Evolutionary conservation across 305 asterid genomes (phyloP).

Genomic region (Fraxinus albicans): DNA sequence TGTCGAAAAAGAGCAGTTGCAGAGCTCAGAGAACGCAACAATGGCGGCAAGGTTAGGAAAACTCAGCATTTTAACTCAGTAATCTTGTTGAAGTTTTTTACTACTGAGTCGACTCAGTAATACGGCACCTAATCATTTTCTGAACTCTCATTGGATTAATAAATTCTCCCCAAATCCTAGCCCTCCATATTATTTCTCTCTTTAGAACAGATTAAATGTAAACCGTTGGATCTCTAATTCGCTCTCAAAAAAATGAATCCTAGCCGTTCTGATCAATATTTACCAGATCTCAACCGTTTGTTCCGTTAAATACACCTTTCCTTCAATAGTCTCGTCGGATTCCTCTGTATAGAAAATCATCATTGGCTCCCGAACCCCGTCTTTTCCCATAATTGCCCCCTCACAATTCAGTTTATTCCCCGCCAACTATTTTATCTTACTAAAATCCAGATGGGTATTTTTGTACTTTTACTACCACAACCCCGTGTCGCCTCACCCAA

Average conservation of each 20-base stretch:
- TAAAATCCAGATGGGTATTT: neutral
- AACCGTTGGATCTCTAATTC: conserved; percentile 27
- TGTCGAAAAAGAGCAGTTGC: conserved; percentile 36
- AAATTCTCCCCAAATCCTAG: conserved; percentile 13
- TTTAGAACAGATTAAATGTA: conserved; percentile 11
- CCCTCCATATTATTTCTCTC: conserved; percentile 27
- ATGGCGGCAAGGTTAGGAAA: conserved; percentile 40
- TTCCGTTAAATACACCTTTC: conserved; percentile 17
- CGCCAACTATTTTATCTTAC: conserved; percentile 7
- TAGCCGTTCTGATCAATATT: conserved; percentile 19
- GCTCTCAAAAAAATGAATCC: conserved; percentile 6
- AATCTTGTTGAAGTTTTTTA: neutral
- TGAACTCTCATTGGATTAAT: neutral
- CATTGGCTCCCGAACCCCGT: neutral
- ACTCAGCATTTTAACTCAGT: neutral
- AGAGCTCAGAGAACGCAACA: conserved; percentile 37
- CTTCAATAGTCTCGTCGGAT: conserved; percentile 13
- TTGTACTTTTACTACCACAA: neutral
- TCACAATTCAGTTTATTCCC: conserved; percentile 2
- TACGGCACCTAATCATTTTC: conserved; percentile 1
- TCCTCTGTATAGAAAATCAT: conserved; percentile 12
- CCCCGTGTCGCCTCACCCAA: neutral
- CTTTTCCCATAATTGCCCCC: neutral
- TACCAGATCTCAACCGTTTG: conserved; percentile 24
- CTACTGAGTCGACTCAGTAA: conserved; percentile 17